These are phyloP conservation scores for Dioscorea cayenensis DNA, from an alignment of 116 monocot genomes.

Conservation along the genomic window DNA sequence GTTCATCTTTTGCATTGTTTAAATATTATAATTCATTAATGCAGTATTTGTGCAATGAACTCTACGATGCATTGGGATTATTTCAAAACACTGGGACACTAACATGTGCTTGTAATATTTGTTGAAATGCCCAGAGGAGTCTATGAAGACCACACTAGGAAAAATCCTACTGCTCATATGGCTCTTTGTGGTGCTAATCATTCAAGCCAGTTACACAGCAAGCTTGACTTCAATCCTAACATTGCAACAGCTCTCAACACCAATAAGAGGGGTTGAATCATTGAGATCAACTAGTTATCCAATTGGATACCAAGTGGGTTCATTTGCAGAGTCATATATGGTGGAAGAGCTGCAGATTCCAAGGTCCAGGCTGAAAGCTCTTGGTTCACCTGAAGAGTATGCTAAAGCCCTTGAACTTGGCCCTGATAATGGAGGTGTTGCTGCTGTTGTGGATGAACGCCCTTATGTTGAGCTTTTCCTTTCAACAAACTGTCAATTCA, in stretches of 20 bases:
- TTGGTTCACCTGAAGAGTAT: conserved; percentile 6
- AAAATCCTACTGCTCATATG: background rate
- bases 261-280: background rate
- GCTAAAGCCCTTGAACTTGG: conserved; percentile 8
- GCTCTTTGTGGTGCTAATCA: conserved; percentile 8
- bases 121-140: background rate
- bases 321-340: background rate
- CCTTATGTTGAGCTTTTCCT: conserved; percentile 21
- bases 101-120: background rate
- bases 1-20: no score
- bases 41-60: no score
- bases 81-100: no score
- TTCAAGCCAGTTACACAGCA: conserved; percentile 5
- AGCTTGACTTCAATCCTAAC: conserved; percentile 11
- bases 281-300: background rate
- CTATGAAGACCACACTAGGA: background rate
- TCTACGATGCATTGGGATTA: background rate
- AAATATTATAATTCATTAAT: no score
- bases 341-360: conserved; percentile 2
- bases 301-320: conserved; percentile 2
- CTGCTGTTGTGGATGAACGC: conserved; percentile 16
- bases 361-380: conserved; percentile 1
- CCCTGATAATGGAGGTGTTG: conserved; percentile 13
- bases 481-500: conserved; percentile 9
- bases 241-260: conserved; percentile 9